These are phyloP conservation scores for Xylaria digitata DNA, from an alignment of 2,329 filamentous ascomycete species.

Conservation along the genomic window DNA sequence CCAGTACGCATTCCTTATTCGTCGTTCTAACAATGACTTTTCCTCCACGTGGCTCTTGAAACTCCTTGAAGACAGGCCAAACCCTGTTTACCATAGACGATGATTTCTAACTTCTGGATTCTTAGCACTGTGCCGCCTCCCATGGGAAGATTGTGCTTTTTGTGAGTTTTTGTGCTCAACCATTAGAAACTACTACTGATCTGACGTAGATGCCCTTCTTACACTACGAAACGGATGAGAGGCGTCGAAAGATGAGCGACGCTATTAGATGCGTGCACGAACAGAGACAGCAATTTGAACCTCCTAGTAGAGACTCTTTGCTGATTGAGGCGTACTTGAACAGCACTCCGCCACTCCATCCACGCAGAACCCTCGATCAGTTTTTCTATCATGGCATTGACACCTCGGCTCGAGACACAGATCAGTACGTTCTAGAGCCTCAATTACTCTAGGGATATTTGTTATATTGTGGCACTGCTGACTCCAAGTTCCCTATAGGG, in stretches of 20 bases:
- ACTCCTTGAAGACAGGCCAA: background rate
- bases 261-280: slow-evolving; percentile 55
- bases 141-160: slow-evolving; percentile 54
- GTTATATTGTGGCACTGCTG: background rate
- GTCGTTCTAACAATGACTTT: background rate
- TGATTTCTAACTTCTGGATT: background rate
- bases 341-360: slow-evolving; percentile 63
- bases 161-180: slow-evolving; percentile 42
- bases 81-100: background rate
- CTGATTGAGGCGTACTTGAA: slow-evolving; percentile 61
- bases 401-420: slow-evolving; percentile 67
- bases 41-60: background rate
- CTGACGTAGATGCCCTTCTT: slow-evolving; percentile 69
- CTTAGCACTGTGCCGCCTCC: slow-evolving; percentile 44
- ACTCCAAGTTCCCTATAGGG: slow-evolving; percentile 44
- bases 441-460: background rate
- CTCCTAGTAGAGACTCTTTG: slow-evolving; percentile 55
- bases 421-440: slow-evolving; percentile 56
- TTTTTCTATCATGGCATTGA: slow-evolving; percentile 74
- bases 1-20: slow-evolving; percentile 28
- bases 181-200: slow-evolving; percentile 3
- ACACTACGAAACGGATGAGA: slow-evolving; percentile 70
- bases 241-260: slow-evolving; percentile 66
- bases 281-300: slow-evolving; percentile 47
- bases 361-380: slow-evolving; percentile 72